Evolutionary conservation across 148 eudicot genomes (phyloP), one percentile per base, ranked within the genome.

Genomic region (Persicaria maculosa): DNA sequence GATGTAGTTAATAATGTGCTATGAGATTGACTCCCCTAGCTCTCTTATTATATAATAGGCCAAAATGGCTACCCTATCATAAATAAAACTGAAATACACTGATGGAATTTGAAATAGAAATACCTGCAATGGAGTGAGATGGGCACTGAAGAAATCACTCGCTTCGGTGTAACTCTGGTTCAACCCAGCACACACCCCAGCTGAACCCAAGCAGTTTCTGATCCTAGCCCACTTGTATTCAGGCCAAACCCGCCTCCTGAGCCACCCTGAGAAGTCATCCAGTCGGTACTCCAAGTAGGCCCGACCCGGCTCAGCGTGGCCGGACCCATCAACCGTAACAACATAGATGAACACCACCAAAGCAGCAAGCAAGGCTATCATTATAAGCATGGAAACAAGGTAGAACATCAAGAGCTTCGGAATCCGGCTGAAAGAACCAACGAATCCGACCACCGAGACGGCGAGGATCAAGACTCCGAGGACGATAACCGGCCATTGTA

Each of bases 401-500:
- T 93, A 93, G 69, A 83, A 67, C 1, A 93, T 76, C 0, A 93
- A 84, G 8, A 93, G 89, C 75, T 85, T 81, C 0, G 79, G 82
- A 9, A 91, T 77, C 7, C 93, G 82, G 89, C 95, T 88, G 67
- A 91, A 86, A 47, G 90, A 93, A 14, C 98, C 98, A 0, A 93
- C 74, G 17, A 93, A 84, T 1, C 98, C 98, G 1, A 86, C 83
- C 5, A 89, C 57, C 11, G 88, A 90, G 19, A 89, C 89, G 0
- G 83, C 69, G 45, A 93, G 74, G 71, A 88, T 85, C n/a, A 83
- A 55, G 7, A 91, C 80, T n/a, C 98, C 98, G 0, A 91, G 68
- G 15, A 91, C 74, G 8, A 93, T 91, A 20, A 93, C 86, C 0
- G 98, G 98, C 91, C 93, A 88, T 82, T 93, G 95, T 4, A 93